These are phyloP conservation scores for Fomitopsis serialis DNA, from an alignment of 768 basidiomycete species.

Conservation along the genomic window DNA sequence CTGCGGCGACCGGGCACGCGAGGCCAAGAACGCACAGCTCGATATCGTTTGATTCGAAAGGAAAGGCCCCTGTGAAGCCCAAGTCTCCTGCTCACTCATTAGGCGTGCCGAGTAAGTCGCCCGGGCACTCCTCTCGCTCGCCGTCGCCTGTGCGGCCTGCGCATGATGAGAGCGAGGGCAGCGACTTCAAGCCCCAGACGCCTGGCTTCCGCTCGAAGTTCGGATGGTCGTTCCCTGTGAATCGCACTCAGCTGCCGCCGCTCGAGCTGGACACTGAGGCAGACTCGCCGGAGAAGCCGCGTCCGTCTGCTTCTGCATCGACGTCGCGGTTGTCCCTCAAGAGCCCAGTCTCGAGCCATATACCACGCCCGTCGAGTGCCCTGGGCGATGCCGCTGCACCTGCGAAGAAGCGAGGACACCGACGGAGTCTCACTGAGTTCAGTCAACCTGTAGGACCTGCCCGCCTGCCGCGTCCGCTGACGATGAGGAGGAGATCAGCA, in stretches of 20 bases:
- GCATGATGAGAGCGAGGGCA: neutral
- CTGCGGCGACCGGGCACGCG: neutral
- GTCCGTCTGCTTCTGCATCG: neutral
- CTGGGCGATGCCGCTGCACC: slow-evolving; percentile 17
- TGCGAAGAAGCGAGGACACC: slow-evolving; percentile 21
- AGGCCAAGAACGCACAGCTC: too few relatives aligned
- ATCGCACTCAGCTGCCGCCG: slow-evolving; percentile 29
- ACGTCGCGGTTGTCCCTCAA: neutral
- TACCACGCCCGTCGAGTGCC: slow-evolving; percentile 19
- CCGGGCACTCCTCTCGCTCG: neutral
- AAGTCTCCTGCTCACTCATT: slow-evolving; percentile 10
- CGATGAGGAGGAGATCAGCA: neutral
- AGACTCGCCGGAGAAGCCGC: slow-evolving; percentile 19
- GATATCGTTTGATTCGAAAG: neutral
- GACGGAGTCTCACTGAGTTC: slow-evolving; percentile 23
- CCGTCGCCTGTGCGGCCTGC: neutral
- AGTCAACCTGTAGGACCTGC: slow-evolving; percentile 19
- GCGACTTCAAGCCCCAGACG: slow-evolving; percentile 4
- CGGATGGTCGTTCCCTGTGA: slow-evolving; percentile 36
- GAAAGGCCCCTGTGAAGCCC: slow-evolving; percentile 3
- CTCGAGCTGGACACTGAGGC: slow-evolving; percentile 25
- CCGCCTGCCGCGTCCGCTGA: slow-evolving; percentile 17
- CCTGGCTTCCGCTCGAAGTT: slow-evolving; percentile 25
- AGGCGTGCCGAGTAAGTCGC: slow-evolving; percentile 4
- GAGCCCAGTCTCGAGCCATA: neutral